These are phyloP conservation scores for Candida ortonii DNA, from an alignment of 805 yeast species.

Conservation along the genomic window DNA sequence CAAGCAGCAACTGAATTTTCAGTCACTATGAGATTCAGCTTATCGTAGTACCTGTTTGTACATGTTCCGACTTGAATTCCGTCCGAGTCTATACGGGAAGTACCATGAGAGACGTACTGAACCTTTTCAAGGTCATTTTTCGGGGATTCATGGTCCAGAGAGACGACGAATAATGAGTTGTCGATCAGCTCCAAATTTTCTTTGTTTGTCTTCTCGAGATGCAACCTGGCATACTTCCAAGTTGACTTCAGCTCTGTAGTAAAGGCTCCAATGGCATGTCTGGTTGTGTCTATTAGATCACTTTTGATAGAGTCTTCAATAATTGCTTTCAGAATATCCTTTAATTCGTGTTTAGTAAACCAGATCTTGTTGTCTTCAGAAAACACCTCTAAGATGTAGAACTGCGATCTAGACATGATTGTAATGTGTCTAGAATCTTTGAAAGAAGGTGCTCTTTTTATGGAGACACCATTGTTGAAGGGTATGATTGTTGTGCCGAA, in stretches of 20 bases:
- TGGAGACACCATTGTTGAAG: slow-evolving; percentile 38
- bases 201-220: slow-evolving; percentile 39
- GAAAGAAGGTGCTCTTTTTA: slow-evolving; percentile 33
- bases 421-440: slow-evolving; percentile 48
- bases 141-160: slow-evolving; percentile 49
- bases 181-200: slow-evolving; percentile 41
- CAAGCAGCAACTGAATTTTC: slow-evolving; percentile 57
- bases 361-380: slow-evolving; percentile 43
- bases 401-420: slow-evolving; percentile 48
- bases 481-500: slow-evolving; percentile 70
- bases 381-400: slow-evolving; percentile 48
- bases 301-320: slow-evolving; percentile 36
- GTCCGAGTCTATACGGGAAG: slow-evolving; percentile 41
- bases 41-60: slow-evolving; percentile 59
- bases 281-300: slow-evolving; percentile 39
- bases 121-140: slow-evolving; percentile 46
- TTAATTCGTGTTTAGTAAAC: slow-evolving; percentile 53
- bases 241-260: slow-evolving; percentile 50
- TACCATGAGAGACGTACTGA: slow-evolving; percentile 50
- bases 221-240: slow-evolving; percentile 47
- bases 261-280: slow-evolving; percentile 50
- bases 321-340: slow-evolving; percentile 41
- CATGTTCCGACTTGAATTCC: slow-evolving; percentile 56
- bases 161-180: slow-evolving; percentile 49
- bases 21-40: slow-evolving; percentile 52